Base-by-base conservation (phyloP, 2,329 filamentous ascomycete genomes). In the Tricladium varicosporioides region DNA sequence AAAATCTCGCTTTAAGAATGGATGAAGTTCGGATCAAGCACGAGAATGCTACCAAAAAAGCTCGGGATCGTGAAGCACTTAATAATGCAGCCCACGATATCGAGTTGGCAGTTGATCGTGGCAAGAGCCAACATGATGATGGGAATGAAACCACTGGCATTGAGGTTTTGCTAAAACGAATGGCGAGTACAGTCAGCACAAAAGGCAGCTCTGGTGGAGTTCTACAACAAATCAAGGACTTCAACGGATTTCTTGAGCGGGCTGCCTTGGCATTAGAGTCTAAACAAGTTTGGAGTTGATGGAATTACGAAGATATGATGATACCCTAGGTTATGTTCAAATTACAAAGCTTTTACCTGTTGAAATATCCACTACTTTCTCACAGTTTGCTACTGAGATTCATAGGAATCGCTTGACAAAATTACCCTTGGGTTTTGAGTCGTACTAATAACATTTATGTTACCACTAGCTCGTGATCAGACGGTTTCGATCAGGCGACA, bases 211-310 rank as follows among this genome's bases (percentile, higher is more conserved):
- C 75, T 1, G 82, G 82, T 18, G 82, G 82, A 2, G 71, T 80
- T 4, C 72, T 87, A 60, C 76, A 75, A 57, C 80, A 83, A 66
- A 78, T 87, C 54, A 78, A 73, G 58, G 79, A 83, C 48, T 87
- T 87, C 65, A 88, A 87, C 61, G 77, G 77, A 32, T 84, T 87
- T 61, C 72, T 88, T 49, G 85, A 87, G 68, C 77, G 85, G 18
- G 77, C 82, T 5, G 84, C 83, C 2, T 70, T 75, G 31, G 81
- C 78, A 32, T 72, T 88, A 45, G 84, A 86, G 69, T 57, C 56
- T 8, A 65, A 55, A 53, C 64, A 59, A 45, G 16, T 48, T 54
- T 65, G 36, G 60, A 40, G 36, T 53, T 63, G 40, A 59, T 32
- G 50, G 43, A 31, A 53, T 60, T 45, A 44, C 22, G 36, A 59